These are phyloP conservation scores for Pleurotus platypus DNA, from an alignment of 768 basidiomycete species.

Conservation along the genomic window DNA sequence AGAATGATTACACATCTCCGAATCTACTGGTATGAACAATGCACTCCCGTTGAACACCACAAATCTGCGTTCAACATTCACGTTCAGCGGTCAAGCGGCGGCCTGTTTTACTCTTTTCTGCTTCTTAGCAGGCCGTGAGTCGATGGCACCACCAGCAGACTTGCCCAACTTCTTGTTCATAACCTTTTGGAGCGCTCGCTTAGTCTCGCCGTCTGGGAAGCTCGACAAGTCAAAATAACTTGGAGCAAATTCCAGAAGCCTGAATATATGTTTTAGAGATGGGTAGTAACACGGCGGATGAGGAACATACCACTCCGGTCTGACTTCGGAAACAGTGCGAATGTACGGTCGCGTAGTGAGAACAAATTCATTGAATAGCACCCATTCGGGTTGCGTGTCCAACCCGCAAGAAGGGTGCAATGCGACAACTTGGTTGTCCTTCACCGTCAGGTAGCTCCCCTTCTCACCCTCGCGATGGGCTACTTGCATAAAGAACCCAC, in stretches of 20 bases:
- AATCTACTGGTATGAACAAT: too few species aligned
- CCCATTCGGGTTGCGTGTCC: slow-evolving; percentile 88
- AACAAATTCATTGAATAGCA: slow-evolving; percentile 92
- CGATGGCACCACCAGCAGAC: slow-evolving; percentile 20
- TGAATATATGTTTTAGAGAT: slow-evolving; percentile 16
- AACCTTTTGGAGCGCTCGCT: slow-evolving; percentile 55
- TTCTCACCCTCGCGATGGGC: slow-evolving; percentile 95
- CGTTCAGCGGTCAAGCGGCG: too few species aligned
- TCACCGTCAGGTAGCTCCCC: slow-evolving; percentile 83
- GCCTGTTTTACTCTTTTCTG: slow-evolving; percentile 22
- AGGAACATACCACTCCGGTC: slow-evolving; percentile 73
- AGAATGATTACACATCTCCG: too few species aligned
- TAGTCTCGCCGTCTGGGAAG: slow-evolving; percentile 72
- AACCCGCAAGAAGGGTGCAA: slow-evolving; percentile 88
- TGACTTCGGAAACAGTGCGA: slow-evolving; percentile 85
- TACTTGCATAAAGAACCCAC: slow-evolving; percentile 98
- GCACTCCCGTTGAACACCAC: too few species aligned
- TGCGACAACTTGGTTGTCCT: slow-evolving; percentile 88
- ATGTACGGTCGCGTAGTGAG: slow-evolving; percentile 87
- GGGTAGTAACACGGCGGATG: background rate
- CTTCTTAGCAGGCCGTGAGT: slow-evolving; percentile 28
- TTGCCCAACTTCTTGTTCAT: slow-evolving; percentile 52
- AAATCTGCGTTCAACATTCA: too few species aligned
- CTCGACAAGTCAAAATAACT: slow-evolving; percentile 65
- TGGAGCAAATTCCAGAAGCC: slow-evolving; percentile 61